Conservation (phyloP, 768 basidiomycete species). For the Gloeophyllum trabeum region DNA sequence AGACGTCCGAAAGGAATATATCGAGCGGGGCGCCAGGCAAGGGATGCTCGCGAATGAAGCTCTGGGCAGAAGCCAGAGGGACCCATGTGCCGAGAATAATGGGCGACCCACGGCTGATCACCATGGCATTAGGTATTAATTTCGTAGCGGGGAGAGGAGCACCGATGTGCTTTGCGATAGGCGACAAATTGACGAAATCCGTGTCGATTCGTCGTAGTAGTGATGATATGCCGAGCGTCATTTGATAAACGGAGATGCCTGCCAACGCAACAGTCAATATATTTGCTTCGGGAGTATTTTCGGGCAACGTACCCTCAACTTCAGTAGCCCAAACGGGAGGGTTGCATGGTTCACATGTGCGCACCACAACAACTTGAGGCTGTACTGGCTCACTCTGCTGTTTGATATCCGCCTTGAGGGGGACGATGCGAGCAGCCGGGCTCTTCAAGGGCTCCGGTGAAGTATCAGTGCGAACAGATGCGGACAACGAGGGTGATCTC, state of each 20-base stretch:
- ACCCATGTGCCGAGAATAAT: conserved; percentile 59
- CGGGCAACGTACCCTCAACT: conserved; percentile 46
- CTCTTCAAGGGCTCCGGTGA: neutral
- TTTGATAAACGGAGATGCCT: conserved; percentile 73
- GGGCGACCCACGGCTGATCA: conserved; percentile 40
- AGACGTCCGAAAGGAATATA: conserved; percentile 49
- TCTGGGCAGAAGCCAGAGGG: conserved; percentile 44
- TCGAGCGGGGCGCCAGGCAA: conserved; percentile 25
- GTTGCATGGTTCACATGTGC: conserved; percentile 50
- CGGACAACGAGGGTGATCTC: neutral
- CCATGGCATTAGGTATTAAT: conserved; percentile 33
- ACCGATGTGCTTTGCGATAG: conserved; percentile 36
- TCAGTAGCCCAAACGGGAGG: conserved; percentile 58
- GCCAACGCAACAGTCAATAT: conserved; percentile 4
- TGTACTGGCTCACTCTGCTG: neutral
- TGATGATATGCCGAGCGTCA: conserved; percentile 39
- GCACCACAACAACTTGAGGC: conserved; percentile 37
- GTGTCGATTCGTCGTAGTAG: conserved; percentile 69
- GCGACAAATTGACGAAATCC: conserved; percentile 65
- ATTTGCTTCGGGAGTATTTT: conserved; percentile 2
- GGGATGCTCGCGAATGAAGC: conserved; percentile 38
- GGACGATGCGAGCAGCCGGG: neutral
- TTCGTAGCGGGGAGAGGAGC: conserved; percentile 24
- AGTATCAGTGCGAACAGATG: neutral
- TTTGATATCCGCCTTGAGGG: no score